A percentile compares a stretch with the other conserved stretches of the same genome.
These are phyloP conservation scores for Penicillium lagena DNA, from an alignment of 495 filamentous ascomycete genomes.

Conservation along the genomic window DNA sequence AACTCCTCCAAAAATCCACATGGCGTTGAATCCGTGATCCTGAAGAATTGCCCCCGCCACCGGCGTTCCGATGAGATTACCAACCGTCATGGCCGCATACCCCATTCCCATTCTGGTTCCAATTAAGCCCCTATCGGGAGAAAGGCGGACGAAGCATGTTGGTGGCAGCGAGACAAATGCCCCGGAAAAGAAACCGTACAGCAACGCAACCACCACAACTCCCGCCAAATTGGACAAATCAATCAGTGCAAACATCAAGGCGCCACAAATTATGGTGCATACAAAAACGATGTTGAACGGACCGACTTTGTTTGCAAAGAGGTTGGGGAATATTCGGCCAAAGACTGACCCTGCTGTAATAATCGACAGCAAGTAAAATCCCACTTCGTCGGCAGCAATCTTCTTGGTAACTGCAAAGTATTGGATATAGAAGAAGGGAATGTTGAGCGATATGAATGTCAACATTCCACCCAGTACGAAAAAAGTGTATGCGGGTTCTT, in stretches of 20 bases:
- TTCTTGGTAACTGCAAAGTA: background rate
- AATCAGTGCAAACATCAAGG: too few species aligned
- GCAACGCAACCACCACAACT: constrained; percentile 25
- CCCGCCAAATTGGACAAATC: constrained; percentile 9
- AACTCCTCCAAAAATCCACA: too few species aligned
- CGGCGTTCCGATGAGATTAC: constrained; percentile 53
- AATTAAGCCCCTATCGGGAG: constrained; percentile 26
- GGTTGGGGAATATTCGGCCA: background rate
- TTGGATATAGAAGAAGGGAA: constrained; percentile 1
- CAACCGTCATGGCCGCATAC: constrained; percentile 40
- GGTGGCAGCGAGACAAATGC: constrained; percentile 24
- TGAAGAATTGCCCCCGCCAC: constrained; percentile 41
- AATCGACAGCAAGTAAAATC: background rate
- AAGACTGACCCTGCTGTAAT: background rate
- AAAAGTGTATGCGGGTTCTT: background rate
- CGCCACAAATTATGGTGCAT: background rate
- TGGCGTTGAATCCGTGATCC: too few species aligned
- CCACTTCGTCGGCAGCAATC: background rate
- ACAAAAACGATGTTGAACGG: constrained; percentile 23
- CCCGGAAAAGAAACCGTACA: constrained; percentile 52
- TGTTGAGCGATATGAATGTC: background rate
- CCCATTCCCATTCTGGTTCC: constrained; percentile 57
- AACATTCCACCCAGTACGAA: background rate
- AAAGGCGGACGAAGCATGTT: constrained; percentile 4
- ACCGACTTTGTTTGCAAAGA: constrained; percentile 19